Evolutionary conservation across 1,284 basidiomycete genomes (phyloP).

Genomic region (Lignosus rhinocerotis): DNA sequence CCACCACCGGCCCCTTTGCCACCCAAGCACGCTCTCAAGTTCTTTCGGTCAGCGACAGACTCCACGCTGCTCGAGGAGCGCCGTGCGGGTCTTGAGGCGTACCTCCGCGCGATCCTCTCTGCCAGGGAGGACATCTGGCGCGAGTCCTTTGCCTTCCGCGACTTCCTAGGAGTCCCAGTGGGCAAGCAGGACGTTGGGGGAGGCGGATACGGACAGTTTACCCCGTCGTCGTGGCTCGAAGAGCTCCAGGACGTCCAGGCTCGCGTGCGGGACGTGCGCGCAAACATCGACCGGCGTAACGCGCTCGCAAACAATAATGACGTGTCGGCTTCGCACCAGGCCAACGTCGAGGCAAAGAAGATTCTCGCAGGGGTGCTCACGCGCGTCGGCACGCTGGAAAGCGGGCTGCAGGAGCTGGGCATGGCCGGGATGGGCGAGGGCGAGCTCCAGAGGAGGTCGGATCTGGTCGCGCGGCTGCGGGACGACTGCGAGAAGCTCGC

Average conservation of each 20-base stretch:
- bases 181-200: constrained; percentile 47
- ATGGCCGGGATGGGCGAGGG: constrained; percentile 77
- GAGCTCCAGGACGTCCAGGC: constrained; percentile 78
- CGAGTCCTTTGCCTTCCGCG: constrained; percentile 75
- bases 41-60: constrained; percentile 50
- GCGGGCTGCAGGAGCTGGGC: constrained; percentile 66
- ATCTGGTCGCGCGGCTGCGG: constrained; percentile 80
- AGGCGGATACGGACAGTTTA: constrained; percentile 50
- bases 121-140: constrained; percentile 84
- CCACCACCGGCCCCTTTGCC: constrained; percentile 79
- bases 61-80: constrained; percentile 70
- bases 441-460: constrained; percentile 79
- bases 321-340: constrained; percentile 71
- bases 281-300: constrained; percentile 85
- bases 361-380: constrained; percentile 75
- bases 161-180: constrained; percentile 84
- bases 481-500: constrained; percentile 85
- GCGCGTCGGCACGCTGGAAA: constrained; percentile 70
- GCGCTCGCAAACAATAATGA: constrained; percentile 77
- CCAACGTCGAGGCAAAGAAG: constrained; percentile 83
- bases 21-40: constrained; percentile 75
- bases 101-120: constrained; percentile 83
- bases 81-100: constrained; percentile 75
- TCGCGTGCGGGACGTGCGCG: constrained; percentile 78
- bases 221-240: constrained; percentile 80